Percentiles rank a stretch among this genome's conserved stretches.
Evolutionary conservation across 345 rosid species (phyloP).

Genomic region (Bruguiera sexangula): DNA sequence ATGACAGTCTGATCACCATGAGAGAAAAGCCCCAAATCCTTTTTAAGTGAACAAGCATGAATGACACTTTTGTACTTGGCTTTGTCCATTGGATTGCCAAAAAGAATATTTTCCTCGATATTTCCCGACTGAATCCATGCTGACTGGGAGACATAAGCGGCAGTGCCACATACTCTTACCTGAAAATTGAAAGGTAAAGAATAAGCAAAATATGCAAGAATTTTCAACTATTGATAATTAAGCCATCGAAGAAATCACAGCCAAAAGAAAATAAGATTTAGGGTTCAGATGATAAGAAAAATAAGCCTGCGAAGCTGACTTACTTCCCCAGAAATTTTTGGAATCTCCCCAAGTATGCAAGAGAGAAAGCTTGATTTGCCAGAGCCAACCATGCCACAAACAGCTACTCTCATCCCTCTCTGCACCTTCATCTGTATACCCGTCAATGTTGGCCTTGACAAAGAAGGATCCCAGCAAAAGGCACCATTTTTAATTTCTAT

Average conservation of each 20-base stretch:
- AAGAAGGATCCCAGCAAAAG: conserved; percentile 82
- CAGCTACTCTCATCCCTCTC: conserved; percentile 98
- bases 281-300: conserved; percentile 10
- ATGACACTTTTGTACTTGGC: conserved; percentile 81
- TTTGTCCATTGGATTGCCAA: conserved; percentile 95
- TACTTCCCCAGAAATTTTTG: conserved; percentile 96
- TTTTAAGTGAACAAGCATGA: conserved; percentile 91
- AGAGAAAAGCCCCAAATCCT: conserved; percentile 94
- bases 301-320: conserved; percentile 34
- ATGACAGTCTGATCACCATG: conserved; percentile 98
- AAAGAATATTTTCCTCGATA: conserved; percentile 97
- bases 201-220: conserved; percentile 8
- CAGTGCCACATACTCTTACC: conserved; percentile 91
- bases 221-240: conserved; percentile 9
- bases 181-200: conserved; percentile 32
- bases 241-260: conserved; percentile 8
- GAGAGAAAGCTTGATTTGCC: conserved; percentile 99
- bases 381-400: conserved; percentile 96
- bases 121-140: conserved; percentile 99
- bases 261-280: conserved; percentile 9
- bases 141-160: conserved; percentile 97
- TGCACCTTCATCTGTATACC: conserved; percentile 76
- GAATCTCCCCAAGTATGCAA: conserved; percentile 97
- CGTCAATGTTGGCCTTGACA: conserved; percentile 67
- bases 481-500: conserved; percentile 78